Evolutionary conservation across 306 rosid species (phyloP).

Genomic region (Trifolium dubium): DNA sequence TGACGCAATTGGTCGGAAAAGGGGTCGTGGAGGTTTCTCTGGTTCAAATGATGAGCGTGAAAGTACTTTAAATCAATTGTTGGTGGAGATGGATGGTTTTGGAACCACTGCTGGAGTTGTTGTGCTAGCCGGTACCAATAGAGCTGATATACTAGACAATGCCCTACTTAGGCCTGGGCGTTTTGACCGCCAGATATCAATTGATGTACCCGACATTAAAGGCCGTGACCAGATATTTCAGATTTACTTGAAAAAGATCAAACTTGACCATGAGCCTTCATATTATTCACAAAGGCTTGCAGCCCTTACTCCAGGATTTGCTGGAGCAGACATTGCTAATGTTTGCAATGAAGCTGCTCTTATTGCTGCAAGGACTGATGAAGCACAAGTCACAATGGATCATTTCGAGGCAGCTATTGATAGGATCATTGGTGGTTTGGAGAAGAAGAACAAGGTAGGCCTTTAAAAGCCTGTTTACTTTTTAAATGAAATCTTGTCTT

Average conservation of each 20-base stretch:
- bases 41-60: slow-evolving; percentile 96
- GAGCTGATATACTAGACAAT: slow-evolving; percentile 95
- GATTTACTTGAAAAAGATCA: slow-evolving; percentile 81
- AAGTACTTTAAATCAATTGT: slow-evolving; percentile 91
- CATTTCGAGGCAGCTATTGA: slow-evolving; percentile 94
- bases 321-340: slow-evolving; percentile 99
- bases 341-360: slow-evolving; percentile 97
- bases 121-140: slow-evolving; percentile 97
- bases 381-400: slow-evolving; percentile 65
- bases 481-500: too few relatives aligned
- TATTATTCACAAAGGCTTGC: slow-evolving; percentile 92
- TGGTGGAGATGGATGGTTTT: slow-evolving; percentile 99
- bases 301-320: slow-evolving; percentile 98
- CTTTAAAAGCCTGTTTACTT: background rate
- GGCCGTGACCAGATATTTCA: slow-evolving; percentile 92
- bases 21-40: slow-evolving; percentile 93
- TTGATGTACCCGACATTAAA: slow-evolving; percentile 89
- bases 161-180: slow-evolving; percentile 94
- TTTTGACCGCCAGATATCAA: slow-evolving; percentile 82
- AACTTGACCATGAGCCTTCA: slow-evolving; percentile 85
- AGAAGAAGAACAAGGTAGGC: slow-evolving; percentile 92
- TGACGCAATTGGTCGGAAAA: slow-evolving; percentile 97
- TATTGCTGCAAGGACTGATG: slow-evolving; percentile 86
- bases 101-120: slow-evolving; percentile 95
- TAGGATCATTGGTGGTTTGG: slow-evolving; percentile 94